Base-by-base conservation (phyloP, 2,329 filamentous ascomycete species). In the Fusarium tjaetaba region DNA sequence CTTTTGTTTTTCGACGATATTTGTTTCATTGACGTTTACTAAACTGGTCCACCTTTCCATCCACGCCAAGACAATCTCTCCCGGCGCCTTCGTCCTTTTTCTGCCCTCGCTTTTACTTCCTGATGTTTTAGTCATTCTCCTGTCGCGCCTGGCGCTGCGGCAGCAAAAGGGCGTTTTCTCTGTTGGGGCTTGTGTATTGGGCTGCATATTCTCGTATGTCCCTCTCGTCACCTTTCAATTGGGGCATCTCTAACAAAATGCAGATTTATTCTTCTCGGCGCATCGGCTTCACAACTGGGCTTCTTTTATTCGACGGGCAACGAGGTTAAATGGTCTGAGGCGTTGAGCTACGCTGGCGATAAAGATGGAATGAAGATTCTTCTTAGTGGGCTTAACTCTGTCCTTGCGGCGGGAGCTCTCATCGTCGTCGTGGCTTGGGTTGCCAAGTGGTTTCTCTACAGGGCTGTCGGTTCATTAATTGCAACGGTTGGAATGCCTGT, bases 221-320 rank as follows among this genome's bases (percentile, higher is more conserved):
- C n/a, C 14, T 36, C 14, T 20, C 11, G 20, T 18, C 5, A 7
- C 2, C 32, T 7, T 7, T 22, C 38, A 20, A 32, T 16, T 11
- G 16, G 10, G 3, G 3, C 18, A 0, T 11, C 8, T 7, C 67
- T 75, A 49, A 76, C 36, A 28, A 7, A 28, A 14, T 22, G 24
- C 46, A 81, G 80, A 55, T 48, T 79, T 55, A 62, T 81, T 20
- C 76, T 79, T 4, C 56, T 79, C 9, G 76, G 72, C 46, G 80
- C 78, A 14, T 80, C 80, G 45, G 73, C 80, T 4, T 80, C 79
- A 7, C 79, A 81, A 32, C 60, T 80, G 22, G 79, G 80, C 38
- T 81, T 81, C 74, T 81, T 73, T 56, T 79, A 75, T 62, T 68
- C 78, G 24, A 80, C 80, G 0, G 79, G 79, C 20, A 79, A 79